Conservation (phyloP, 306 rosid species). For the Purshia tridentata region DNA sequence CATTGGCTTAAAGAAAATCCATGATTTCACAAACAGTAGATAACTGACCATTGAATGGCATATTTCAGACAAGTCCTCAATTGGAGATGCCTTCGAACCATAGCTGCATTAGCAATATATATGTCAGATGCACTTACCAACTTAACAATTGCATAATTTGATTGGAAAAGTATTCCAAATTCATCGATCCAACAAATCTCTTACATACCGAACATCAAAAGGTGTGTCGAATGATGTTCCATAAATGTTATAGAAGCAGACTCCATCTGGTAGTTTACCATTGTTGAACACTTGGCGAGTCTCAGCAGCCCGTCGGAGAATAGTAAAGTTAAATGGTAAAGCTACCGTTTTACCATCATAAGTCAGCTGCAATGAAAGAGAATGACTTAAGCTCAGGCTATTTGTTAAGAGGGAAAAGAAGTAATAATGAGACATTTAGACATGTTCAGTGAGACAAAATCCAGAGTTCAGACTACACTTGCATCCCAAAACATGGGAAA, state of each 20-base stretch:
- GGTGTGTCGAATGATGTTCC: slow-evolving; percentile 80
- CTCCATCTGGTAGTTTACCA: slow-evolving; percentile 73
- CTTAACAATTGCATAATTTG: slow-evolving; percentile 2
- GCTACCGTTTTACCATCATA: slow-evolving; percentile 60
- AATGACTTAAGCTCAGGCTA: slow-evolving; percentile 26
- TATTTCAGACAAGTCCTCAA: slow-evolving; percentile 76
- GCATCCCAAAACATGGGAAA: neutral
- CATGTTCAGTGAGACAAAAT: neutral
- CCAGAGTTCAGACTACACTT: neutral
- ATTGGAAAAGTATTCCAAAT: neutral
- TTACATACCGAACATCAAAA: slow-evolving; percentile 81
- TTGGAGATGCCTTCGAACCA: slow-evolving; percentile 73
- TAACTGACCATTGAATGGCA: slow-evolving; percentile 75
- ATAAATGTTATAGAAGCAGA: slow-evolving; percentile 80
- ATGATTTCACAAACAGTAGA: slow-evolving; percentile 4
- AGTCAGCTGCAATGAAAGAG: slow-evolving; percentile 54
- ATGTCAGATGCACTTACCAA: slow-evolving; percentile 27
- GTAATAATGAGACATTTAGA: neutral
- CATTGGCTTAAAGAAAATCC: slow-evolving; percentile 16
- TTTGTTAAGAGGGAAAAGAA: neutral
- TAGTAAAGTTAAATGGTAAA: slow-evolving; percentile 70
- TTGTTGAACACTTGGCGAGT: slow-evolving; percentile 58
- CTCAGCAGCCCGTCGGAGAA: slow-evolving; percentile 67
- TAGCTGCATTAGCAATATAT: slow-evolving; percentile 57
- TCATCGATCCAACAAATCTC: slow-evolving; percentile 20